Percentiles rank a stretch among this genome's conserved stretches.
Conservation (phyloP, 2,329 filamentous ascomycete genomes). For the Byssothecium circinans region DNA sequence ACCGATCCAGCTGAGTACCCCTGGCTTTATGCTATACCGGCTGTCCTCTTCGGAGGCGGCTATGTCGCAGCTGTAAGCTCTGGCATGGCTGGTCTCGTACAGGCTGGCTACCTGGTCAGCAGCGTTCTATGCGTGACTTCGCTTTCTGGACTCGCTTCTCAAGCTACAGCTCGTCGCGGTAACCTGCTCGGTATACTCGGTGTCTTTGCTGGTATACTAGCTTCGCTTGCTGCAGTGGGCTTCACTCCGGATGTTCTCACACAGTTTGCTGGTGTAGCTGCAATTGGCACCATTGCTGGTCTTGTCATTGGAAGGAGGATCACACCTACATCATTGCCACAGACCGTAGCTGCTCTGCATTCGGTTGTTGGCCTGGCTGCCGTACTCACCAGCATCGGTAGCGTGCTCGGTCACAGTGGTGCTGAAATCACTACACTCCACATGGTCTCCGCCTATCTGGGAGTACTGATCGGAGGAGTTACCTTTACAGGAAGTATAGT, state of each 20-base stretch:
- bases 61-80: conserved; percentile 79
- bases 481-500: conserved; percentile 92
- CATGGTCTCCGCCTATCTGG: conserved; percentile 82
- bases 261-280: conserved; percentile 77
- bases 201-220: conserved; percentile 79
- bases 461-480: conserved; percentile 81
- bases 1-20: conserved; percentile 87
- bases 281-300: conserved; percentile 68
- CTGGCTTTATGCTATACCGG: conserved; percentile 82
- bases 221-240: conserved; percentile 78
- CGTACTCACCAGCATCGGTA: conserved; percentile 84
- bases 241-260: conserved; percentile 77
- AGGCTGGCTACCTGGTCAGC: conserved; percentile 84
- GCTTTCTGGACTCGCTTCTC: conserved; percentile 77
- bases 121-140: conserved; percentile 81
- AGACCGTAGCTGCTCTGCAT: conserved; percentile 86
- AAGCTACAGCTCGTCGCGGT: conserved; percentile 79
- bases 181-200: conserved; percentile 87
- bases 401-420: conserved; percentile 73
- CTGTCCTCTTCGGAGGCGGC: conserved; percentile 74
- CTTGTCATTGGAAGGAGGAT: conserved; percentile 82
- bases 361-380: conserved; percentile 88
- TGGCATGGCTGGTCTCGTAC: conserved; percentile 79
- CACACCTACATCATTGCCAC: conserved; percentile 82
- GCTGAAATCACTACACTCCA: conserved; percentile 72